These are phyloP conservation scores for Fusarium sp. DNA, from an alignment of 2,329 filamentous ascomycete genomes.

Conservation along the genomic window DNA sequence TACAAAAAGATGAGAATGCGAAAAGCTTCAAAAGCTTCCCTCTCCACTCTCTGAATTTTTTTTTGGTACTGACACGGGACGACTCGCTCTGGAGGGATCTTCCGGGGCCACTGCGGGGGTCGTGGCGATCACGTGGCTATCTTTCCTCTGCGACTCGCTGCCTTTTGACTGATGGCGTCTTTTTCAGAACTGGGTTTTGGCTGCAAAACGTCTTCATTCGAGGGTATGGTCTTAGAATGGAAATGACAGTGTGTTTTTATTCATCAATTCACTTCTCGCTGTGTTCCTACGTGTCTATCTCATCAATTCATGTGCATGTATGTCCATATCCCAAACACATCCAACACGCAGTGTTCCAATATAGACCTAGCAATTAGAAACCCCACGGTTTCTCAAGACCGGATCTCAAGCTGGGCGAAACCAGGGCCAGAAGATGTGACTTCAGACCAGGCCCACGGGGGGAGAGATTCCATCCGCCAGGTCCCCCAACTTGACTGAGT, in stretches of 20 bases:
- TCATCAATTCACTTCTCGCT: neutral
- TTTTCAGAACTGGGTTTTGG: neutral
- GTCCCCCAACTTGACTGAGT: neutral
- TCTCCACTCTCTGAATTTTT: slow-evolving; percentile 36
- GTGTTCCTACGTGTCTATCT: neutral
- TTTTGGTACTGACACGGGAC: slow-evolving; percentile 21
- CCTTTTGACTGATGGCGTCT: neutral
- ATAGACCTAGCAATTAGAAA: no score
- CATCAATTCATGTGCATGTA: neutral
- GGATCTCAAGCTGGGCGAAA: neutral
- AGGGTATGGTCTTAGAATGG: no score
- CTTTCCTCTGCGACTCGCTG: neutral
- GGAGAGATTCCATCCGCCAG: neutral
- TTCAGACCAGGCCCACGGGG: neutral
- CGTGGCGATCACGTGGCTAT: slow-evolving; percentile 26
- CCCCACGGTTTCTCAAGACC: neutral
- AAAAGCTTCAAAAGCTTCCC: slow-evolving; percentile 27
- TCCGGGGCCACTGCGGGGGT: slow-evolving; percentile 23
- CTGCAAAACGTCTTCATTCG: no score
- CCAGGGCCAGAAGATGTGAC: no score
- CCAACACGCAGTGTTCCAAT: neutral
- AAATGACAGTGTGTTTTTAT: neutral
- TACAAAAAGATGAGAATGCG: slow-evolving; percentile 24
- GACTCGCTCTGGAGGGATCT: slow-evolving; percentile 25
- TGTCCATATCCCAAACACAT: neutral